Conservation (phyloP, 1,284 basidiomycete species). For the Ganoderma meredithae region DNA sequence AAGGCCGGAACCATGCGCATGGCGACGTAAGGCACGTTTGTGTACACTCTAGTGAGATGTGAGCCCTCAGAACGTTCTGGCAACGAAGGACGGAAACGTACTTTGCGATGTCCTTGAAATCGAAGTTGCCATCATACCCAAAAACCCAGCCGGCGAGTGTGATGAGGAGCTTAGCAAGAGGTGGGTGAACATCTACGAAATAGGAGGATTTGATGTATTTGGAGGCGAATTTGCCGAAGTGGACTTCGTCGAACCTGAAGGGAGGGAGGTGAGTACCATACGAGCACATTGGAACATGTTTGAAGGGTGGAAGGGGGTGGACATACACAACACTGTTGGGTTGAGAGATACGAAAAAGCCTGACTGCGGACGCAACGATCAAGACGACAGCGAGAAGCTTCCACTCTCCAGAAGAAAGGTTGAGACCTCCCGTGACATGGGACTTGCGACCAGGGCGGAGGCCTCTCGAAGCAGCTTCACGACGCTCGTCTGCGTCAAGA, state of each 20-base stretch:
- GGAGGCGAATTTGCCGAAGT: constrained; percentile 94
- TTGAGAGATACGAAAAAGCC: constrained; percentile 81
- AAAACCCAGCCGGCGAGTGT: constrained; percentile 89
- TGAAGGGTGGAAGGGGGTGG: constrained; percentile 6
- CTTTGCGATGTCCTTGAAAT: constrained; percentile 98
- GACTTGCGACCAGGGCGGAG: constrained; percentile 61
- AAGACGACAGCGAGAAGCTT: constrained; percentile 72
- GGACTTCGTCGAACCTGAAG: constrained; percentile 92
- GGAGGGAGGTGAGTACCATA: neutral
- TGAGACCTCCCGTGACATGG: constrained; percentile 68
- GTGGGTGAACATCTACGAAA: constrained; percentile 98
- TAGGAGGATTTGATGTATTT: constrained; percentile 93
- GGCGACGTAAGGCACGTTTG: constrained; percentile 91
- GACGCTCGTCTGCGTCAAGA: constrained; percentile 75
- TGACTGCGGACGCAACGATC: constrained; percentile 74
- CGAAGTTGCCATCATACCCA: constrained; percentile 94
- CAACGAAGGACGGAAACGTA: constrained; percentile 48
- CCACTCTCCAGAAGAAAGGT: constrained; percentile 73
- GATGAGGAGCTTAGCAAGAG: constrained; percentile 94
- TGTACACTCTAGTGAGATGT: constrained; percentile 67
- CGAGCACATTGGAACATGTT: neutral
- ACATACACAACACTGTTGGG: constrained; percentile 92
- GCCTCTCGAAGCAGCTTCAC: constrained; percentile 72
- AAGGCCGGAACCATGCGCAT: constrained; percentile 94
- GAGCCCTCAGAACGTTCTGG: neutral